Evolutionary conservation across 2,329 filamentous ascomycete species (phyloP).

Genomic region (Botrytis cinerea): DNA sequence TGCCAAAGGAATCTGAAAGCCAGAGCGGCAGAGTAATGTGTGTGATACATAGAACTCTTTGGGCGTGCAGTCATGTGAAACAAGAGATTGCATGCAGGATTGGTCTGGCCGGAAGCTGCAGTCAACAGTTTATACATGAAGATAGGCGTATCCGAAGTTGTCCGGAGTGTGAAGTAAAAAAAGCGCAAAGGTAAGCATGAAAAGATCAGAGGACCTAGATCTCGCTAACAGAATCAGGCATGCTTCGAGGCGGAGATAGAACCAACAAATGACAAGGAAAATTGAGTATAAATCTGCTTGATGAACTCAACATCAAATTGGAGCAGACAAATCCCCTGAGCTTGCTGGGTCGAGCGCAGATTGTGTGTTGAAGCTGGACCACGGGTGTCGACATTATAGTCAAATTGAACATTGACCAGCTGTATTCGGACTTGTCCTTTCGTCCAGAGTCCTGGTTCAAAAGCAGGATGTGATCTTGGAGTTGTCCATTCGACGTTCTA

Average conservation of each 20-base stretch:
- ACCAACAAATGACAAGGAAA: not conserved
- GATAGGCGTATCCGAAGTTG: not conserved
- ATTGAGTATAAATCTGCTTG: not conserved
- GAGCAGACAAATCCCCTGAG: not conserved
- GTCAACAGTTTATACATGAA: not conserved
- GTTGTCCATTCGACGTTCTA: not conserved
- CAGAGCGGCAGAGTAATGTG: not conserved
- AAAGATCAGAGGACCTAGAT: not conserved
- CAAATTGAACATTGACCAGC: not conserved
- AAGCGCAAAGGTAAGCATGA: not conserved
- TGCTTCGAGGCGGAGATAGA: not conserved
- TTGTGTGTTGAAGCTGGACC: not conserved
- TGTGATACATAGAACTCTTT: constrained; percentile 12
- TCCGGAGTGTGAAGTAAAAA: not conserved
- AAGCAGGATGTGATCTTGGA: not conserved
- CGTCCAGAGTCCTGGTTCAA: not conserved
- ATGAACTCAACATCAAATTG: not conserved
- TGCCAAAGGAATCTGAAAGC: not conserved
- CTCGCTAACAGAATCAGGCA: not conserved
- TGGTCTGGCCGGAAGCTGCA: not conserved
- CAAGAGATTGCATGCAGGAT: not conserved
- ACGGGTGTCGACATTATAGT: not conserved
- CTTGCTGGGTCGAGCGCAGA: not conserved
- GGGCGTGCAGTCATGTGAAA: not conserved
- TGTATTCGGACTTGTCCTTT: rapidly evolving